Evolutionary conservation across 176 grass and related monocot species (phyloP).

Genomic region (Alloteropsis semialata): DNA sequence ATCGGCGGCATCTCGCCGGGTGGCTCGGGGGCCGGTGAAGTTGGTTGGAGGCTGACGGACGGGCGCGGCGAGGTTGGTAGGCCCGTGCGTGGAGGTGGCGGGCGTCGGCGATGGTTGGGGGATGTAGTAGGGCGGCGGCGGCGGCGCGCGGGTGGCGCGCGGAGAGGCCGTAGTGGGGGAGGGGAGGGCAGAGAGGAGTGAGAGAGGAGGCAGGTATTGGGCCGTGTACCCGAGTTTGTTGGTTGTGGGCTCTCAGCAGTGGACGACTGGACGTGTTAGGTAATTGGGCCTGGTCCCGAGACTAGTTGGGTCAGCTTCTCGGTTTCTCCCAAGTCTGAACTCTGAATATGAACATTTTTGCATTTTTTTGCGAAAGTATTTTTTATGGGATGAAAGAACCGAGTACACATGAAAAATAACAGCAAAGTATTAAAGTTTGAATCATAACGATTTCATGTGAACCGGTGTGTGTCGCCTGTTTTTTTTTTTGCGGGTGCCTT

Average conservation of each 20-base stretch:
- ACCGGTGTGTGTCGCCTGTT: neutral
- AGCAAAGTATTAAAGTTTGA: neutral
- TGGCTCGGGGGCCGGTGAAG: neutral
- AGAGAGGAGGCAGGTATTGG: too few relatives aligned
- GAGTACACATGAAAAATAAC: neutral
- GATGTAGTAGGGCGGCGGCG: neutral
- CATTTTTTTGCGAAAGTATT: too few relatives aligned
- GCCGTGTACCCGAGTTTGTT: neutral
- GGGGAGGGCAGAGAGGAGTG: too few relatives aligned
- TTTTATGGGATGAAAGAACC: too few relatives aligned
- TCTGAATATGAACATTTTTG: too few relatives aligned
- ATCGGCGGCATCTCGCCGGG: constrained; percentile 43
- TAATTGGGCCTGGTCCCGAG: neutral
- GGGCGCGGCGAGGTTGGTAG: neutral
- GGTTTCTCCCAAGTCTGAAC: too few relatives aligned
- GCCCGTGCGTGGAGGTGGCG: neutral
- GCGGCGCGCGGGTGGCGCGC: neutral
- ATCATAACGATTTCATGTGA: neutral
- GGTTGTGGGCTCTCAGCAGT: neutral
- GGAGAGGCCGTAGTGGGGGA: neutral
- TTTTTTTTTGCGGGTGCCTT: too few relatives aligned
- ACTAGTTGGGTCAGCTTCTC: too few relatives aligned
- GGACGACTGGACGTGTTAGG: neutral
- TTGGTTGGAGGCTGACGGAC: neutral
- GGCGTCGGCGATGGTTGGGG: neutral